phyloP scores from a whole-genome alignment of 148 eudicot species.

The Vaccinium corymbosum region DNA sequence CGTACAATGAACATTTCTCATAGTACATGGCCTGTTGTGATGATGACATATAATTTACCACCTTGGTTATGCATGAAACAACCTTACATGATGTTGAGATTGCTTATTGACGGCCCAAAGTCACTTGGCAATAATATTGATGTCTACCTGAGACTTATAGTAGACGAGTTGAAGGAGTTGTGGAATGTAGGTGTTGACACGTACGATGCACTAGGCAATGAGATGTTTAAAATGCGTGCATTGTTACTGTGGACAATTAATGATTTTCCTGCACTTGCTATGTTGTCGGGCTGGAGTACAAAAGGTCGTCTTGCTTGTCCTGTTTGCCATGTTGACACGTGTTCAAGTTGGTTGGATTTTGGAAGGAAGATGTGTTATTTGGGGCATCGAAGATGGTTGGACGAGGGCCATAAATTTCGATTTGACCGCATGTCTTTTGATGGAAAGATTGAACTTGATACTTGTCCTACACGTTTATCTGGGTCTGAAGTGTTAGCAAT shows the following conservation, averaged over 20 bases:
- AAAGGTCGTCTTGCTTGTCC: not conserved
- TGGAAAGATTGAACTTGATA: not conserved
- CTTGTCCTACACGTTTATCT: not conserved
- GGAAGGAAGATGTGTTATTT: conserved; percentile 10
- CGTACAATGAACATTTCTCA: no score
- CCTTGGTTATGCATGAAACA: not conserved
- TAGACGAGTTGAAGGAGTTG: not conserved
- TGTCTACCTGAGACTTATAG: not conserved
- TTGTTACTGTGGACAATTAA: no score
- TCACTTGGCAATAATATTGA: not conserved
- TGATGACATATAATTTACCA: no score
- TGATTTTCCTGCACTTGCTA: no score
- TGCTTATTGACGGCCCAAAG: not conserved
- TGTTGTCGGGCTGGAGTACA: no score
- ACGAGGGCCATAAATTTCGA: not conserved
- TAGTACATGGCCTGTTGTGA: no score
- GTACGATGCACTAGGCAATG: no score
- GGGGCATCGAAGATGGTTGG: conserved; percentile 9
- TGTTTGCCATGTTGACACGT: not conserved
- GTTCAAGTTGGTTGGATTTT: not conserved
- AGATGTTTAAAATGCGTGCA: no score
- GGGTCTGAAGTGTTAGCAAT: not conserved
- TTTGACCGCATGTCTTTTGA: not conserved
- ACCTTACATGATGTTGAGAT: not conserved
- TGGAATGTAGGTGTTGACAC: not conserved